Percentiles rank a stretch among this genome's conserved stretches.
Conservation (phyloP, 371 early-diverging fungal genomes). For the Saksenaea oblongispora region DNA sequence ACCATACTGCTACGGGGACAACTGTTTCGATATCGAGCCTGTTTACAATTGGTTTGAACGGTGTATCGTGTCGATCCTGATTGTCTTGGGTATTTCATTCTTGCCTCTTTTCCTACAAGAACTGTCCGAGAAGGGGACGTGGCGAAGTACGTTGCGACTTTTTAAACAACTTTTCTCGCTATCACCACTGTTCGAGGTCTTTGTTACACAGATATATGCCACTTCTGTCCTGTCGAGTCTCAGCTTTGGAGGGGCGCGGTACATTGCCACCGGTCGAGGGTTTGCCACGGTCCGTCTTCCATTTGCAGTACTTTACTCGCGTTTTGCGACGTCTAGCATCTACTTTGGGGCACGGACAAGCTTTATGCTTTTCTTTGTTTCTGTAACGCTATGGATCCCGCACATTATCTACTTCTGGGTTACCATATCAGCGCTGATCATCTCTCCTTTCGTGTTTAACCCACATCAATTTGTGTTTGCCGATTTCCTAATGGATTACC, state of each 20-base stretch:
- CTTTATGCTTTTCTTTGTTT: conserved; percentile 76
- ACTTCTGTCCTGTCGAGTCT: conserved; percentile 81
- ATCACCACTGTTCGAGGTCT: conserved; percentile 87
- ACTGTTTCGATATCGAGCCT: conserved; percentile 73
- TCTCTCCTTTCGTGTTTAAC: conserved; percentile 86
- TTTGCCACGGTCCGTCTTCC: conserved; percentile 86
- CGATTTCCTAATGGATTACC: conserved; percentile 80
- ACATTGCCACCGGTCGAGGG: conserved; percentile 89
- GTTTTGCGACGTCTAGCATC: conserved; percentile 82
- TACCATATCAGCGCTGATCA: conserved; percentile 67
- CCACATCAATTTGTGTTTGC: conserved; percentile 80
- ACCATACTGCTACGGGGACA: conserved; percentile 45
- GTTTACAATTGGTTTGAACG: conserved; percentile 82
- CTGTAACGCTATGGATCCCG: conserved; percentile 70
- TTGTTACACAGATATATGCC: conserved; percentile 89
- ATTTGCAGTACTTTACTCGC: conserved; percentile 76
- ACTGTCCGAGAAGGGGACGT: conserved; percentile 83
- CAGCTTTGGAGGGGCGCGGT: conserved; percentile 85
- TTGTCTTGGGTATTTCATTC: conserved; percentile 83
- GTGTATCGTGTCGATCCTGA: conserved; percentile 75
- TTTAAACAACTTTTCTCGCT: conserved; percentile 83
- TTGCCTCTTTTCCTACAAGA: conserved; percentile 87
- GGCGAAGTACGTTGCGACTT: conserved; percentile 70
- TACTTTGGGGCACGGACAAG: conserved; percentile 80
- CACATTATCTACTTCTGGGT: conserved; percentile 88